Evolutionary conservation across 192 early-diverging fungal species (phyloP).

Genomic region (Podila horticola): DNA sequence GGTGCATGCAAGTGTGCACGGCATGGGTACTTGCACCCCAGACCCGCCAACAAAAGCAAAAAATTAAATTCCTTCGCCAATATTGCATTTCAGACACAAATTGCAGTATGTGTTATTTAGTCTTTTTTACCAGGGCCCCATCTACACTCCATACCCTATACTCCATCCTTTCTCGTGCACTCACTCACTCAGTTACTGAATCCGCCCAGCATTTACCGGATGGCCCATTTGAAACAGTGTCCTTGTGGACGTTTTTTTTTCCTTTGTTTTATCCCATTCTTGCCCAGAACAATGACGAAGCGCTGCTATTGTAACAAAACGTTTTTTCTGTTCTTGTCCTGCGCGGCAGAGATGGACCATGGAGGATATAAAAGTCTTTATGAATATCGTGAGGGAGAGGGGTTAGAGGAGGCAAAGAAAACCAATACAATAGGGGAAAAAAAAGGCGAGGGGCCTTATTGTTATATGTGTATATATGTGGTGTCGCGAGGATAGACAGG

Average conservation of each 20-base stretch:
- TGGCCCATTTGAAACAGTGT: background rate
- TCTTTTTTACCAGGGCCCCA: no score
- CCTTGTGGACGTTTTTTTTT: background rate
- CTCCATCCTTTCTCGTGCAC: background rate
- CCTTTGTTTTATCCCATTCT: constrained; percentile 1
- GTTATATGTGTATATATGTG: background rate
- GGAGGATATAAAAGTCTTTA: no score
- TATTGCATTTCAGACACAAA: no score
- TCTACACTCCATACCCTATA: no score
- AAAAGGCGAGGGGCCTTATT: background rate
- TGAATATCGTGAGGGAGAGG: no score
- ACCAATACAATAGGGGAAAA: background rate
- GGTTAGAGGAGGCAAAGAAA: background rate
- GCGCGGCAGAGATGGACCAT: no score
- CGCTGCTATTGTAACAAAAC: background rate
- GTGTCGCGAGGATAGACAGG: background rate
- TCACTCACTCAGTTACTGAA: no score
- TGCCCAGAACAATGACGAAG: background rate
- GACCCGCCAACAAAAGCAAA: no score
- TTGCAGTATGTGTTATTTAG: no score
- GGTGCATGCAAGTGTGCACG: no score
- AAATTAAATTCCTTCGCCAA: no score
- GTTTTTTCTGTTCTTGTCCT: background rate
- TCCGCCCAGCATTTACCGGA: background rate
- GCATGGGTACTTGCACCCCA: no score